Base-by-base conservation (phyloP, 768 basidiomycete species). In the Paxillus involutus region DNA sequence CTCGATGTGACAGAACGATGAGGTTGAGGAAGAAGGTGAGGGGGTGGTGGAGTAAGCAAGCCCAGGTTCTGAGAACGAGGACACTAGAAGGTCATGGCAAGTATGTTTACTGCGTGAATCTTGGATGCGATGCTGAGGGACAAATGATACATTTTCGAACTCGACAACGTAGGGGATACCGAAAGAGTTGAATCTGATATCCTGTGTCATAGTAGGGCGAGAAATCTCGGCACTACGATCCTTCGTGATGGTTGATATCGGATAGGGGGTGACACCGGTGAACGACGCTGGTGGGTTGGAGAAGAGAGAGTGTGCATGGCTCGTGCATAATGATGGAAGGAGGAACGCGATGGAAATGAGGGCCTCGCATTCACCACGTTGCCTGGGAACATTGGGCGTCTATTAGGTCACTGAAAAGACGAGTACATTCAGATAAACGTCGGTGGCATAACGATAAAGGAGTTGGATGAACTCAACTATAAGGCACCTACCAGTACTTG, bases 1-100 rank as follows among this genome's bases (percentile, higher is more conserved):
- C n/a, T 67, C 66, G 44, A 69, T 51, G 52, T 68, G 53, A 12
- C 65, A 68, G 11, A 69, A 70, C 26, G 68, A 71, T 2, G 67
- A 67, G 8, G 57, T 48, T 0, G 62, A 61, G 4, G 61, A 56
- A 0, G 66, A 42, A 3, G 56, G 21, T 3, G 56, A 48, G 26
- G 52, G 44, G 39, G 42, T 14, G 9, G 55, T 53, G 14, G 32
- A 49, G 37, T 51, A 52, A n/a, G 42, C 12, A 13, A 49, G 49
- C 24, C 48, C 42, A 26, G 46, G 47, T 24, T 48, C 48, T 17
- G 49, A 50, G 17, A 47, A 17, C 4, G 48, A 57, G 14, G 56
- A 47, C 24, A 36, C 32, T 16, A 43, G 32, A n/a, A 21, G 33
- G 39, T 24, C 42, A 48, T 48, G 30, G 24, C 5, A 7, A n/a